Evolutionary conservation across 1,284 basidiomycete species (phyloP), one percentile per base, ranked within the genome.

Genomic region (Anthracocystis setariae): DNA sequence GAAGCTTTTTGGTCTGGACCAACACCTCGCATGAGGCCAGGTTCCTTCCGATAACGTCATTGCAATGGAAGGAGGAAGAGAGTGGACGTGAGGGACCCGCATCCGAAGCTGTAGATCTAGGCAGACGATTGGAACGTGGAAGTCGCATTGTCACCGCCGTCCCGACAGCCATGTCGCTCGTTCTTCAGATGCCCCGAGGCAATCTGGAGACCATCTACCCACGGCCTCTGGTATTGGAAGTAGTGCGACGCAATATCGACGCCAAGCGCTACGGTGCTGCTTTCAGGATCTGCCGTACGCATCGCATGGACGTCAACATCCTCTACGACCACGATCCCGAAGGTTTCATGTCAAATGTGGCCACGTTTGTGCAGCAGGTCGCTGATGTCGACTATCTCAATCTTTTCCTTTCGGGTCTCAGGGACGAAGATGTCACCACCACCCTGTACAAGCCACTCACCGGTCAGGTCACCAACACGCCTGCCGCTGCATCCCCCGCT

Each of bases 141-240:
- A 74, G 76, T 46, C 66, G 76, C 8, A 79, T 82, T 32, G 78
- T 82, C 32, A 72, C 73, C 3, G 73, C 81, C 1, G 73, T 80
- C 17, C 74, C 81, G 3, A 73, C 72, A 66, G 85, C 88, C 8
- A 98, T 96, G 92, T 90, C 78, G 18, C 62, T 82, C 12, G 70
- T 98, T 1, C 85, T 99, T 13, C 96, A 99, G 85, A 98, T 98
- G 94, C 96, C 95, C 0, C 86, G 96, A 73, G 96, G 96, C 0
- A 98, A 98, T 83, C 82, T 99, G 53, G 96, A 99, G 85, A 97
- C 93, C 0, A 90, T 98, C 56, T 92, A 91, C 76, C 96, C 96
- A 1, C 86, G 96, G 32, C 91, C 95, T 1, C 85, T 99, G 64
- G 94, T 98, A 3, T 89, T 97, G 84, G 88, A 90, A 46, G 77